A percentile compares a stretch with the other conserved stretches of the same genome.
Conservation (phyloP, 2,329 filamentous ascomycete species). For the Paraphoma sp. region DNA sequence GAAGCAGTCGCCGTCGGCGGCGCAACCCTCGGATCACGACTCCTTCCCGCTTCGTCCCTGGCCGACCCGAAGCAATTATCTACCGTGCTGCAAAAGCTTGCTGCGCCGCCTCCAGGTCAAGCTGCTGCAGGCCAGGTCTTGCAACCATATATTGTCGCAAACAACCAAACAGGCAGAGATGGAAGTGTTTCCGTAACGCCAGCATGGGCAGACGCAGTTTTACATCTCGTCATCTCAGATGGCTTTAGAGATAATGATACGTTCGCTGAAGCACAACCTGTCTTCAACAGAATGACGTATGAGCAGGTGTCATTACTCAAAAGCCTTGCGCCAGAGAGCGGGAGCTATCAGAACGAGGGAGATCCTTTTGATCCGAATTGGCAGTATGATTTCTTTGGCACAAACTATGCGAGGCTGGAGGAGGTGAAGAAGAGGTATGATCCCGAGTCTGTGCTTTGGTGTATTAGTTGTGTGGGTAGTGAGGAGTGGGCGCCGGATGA, state of each 20-base stretch:
- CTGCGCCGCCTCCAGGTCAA: neutral
- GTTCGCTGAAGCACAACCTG: neutral
- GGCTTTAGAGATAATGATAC: neutral
- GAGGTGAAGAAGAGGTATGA: neutral
- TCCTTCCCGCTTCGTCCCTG: neutral
- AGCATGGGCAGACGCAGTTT: neutral
- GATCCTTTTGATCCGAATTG: neutral
- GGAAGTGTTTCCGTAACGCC: neutral
- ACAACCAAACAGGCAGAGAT: neutral
- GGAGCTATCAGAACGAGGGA: neutral
- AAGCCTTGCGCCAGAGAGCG: neutral
- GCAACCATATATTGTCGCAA: neutral
- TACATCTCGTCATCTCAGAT: neutral
- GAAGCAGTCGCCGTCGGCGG: neutral
- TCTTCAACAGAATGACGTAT: neutral
- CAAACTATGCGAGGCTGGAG: neutral
- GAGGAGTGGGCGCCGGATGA: neutral
- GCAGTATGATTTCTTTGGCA: neutral
- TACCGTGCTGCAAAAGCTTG: neutral
- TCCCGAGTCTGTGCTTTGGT: neutral
- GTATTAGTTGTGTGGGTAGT: neutral
- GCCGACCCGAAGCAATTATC: neutral
- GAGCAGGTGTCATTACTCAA: neutral
- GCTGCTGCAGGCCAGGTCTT: neutral
- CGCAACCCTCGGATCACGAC: neutral